phyloP scores from a whole-genome alignment of 208 protist genomes.

The Tritrichomonas foetus region DNA sequence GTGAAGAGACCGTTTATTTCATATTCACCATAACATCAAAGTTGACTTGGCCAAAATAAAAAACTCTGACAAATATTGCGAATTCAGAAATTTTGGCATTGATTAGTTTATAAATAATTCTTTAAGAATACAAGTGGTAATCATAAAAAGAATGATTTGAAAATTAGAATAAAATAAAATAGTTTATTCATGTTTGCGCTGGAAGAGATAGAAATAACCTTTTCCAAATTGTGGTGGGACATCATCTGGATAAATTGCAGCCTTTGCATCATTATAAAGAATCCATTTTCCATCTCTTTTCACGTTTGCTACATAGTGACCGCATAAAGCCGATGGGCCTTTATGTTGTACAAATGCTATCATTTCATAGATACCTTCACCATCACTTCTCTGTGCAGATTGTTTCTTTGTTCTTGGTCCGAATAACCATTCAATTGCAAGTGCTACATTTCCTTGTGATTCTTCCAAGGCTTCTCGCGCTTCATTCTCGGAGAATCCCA shows the following conservation, averaged over 20 bases:
- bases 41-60: too few species aligned
- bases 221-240: background rate
- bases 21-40: too few species aligned
- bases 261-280: background rate
- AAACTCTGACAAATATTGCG: too few species aligned
- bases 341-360: background rate
- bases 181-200: background rate
- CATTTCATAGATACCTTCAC: background rate
- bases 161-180: background rate
- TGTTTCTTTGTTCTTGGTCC: background rate
- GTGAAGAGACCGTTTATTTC: too few species aligned
- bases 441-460: background rate
- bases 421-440: slow-evolving; percentile 2
- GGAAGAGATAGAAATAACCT: background rate
- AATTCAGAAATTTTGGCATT: too few species aligned
- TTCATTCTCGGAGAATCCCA: background rate
- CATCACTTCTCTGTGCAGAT: background rate
- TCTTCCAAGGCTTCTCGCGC: background rate
- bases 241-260: background rate
- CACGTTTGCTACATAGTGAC: background rate
- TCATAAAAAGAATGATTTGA: too few species aligned
- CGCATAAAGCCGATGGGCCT: background rate
- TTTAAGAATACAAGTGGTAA: too few species aligned
- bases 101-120: too few species aligned
- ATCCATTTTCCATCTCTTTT: background rate